Evolutionary conservation across 2,329 filamentous ascomycete genomes (phyloP).

Genomic region (Niveomyces coronatus): DNA sequence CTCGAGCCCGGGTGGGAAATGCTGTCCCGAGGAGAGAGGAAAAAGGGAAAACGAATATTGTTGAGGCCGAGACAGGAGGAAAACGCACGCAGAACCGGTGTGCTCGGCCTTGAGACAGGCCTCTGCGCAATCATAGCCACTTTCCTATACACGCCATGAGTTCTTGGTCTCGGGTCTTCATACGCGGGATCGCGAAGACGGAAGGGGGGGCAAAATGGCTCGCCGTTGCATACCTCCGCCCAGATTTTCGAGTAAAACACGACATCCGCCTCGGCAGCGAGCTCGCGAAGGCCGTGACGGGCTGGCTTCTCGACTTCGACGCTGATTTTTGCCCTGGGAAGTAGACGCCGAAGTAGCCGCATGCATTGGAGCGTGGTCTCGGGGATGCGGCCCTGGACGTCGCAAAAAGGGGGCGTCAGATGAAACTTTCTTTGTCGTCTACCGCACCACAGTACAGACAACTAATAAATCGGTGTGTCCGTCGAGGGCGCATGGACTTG

Average conservation of each 20-base stretch:
- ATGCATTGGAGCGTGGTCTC: conserved; percentile 51
- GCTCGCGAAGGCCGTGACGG: conserved; percentile 45
- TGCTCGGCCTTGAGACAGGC: conserved; percentile 39
- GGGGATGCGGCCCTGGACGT: conserved; percentile 49
- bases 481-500: no score
- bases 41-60: neutral
- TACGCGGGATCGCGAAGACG: conserved; percentile 16
- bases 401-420: neutral
- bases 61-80: neutral
- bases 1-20: neutral
- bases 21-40: neutral
- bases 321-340: conserved; percentile 44
- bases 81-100: conserved; percentile 33
- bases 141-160: conserved; percentile 15
- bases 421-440: neutral
- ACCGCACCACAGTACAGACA: no score
- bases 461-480: no score
- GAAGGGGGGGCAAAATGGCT: conserved; percentile 7
- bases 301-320: conserved; percentile 64
- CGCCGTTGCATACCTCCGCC: conserved; percentile 46
- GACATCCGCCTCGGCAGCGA: conserved; percentile 54
- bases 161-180: conserved; percentile 17
- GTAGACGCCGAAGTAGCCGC: conserved; percentile 36
- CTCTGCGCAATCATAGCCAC: conserved; percentile 35
- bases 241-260: conserved; percentile 66